A percentile compares a stretch with the other conserved stretches of the same genome.
Conservation (phyloP, 2,329 filamentous ascomycete genomes). For the Falciphora oryzae region DNA sequence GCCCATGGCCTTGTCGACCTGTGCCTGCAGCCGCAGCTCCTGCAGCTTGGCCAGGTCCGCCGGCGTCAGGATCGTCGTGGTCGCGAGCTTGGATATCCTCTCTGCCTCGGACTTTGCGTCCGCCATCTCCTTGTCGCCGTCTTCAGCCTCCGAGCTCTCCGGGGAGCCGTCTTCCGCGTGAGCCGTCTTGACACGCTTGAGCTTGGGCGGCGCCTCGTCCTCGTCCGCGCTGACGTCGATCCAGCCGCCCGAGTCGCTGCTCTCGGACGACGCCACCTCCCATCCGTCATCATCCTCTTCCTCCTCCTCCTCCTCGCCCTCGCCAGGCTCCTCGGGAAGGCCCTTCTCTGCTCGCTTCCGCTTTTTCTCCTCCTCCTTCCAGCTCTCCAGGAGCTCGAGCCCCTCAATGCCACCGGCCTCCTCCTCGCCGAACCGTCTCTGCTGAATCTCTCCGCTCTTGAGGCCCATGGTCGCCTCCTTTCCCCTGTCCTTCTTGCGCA, state of each 20-base stretch:
- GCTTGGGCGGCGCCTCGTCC: slow-evolving; percentile 63
- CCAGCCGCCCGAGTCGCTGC: slow-evolving; percentile 78
- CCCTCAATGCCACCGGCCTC: slow-evolving; percentile 80
- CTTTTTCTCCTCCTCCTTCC: slow-evolving; percentile 85
- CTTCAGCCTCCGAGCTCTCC: slow-evolving; percentile 24
- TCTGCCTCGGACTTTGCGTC: slow-evolving; percentile 36
- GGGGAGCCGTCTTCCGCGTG: slow-evolving; percentile 15
- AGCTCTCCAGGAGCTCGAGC: slow-evolving; percentile 82
- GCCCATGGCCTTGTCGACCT: slow-evolving; percentile 59
- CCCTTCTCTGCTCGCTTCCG: slow-evolving; percentile 66
- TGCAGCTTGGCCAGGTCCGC: slow-evolving; percentile 93
- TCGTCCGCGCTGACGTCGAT: slow-evolving; percentile 86
- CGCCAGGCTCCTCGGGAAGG: slow-evolving; percentile 55
- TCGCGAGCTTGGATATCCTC: slow-evolving; percentile 71
- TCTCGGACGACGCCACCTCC: slow-evolving; percentile 56
- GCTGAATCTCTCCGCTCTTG: slow-evolving; percentile 64
- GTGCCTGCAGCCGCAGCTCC: slow-evolving; percentile 72
- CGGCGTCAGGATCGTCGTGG: slow-evolving; percentile 87
- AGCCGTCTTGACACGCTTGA: slow-evolving; percentile 40
- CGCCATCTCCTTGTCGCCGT: slow-evolving; percentile 36
- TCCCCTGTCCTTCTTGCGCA: slow-evolving; percentile 85
- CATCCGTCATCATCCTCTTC: slow-evolving; percentile 56
- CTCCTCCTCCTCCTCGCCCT: slow-evolving; percentile 52
- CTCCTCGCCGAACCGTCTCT: slow-evolving; percentile 78
- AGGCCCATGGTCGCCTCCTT: slow-evolving; percentile 85